These are phyloP conservation scores for Plasmodium reichenowi DNA, from an alignment of 169 alveolate genomes.

Conservation along the genomic window DNA sequence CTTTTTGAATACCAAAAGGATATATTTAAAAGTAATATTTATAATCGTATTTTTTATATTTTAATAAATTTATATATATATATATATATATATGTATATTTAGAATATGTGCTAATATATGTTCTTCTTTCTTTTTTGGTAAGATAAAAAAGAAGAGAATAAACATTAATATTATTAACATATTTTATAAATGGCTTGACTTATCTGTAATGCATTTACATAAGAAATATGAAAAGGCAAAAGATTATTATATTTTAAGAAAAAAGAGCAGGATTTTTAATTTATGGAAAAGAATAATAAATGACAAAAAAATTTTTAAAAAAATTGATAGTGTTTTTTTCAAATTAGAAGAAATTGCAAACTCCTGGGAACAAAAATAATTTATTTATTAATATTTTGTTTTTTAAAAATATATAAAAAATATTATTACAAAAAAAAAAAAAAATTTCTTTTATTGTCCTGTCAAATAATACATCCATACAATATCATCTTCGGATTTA, in stretches of 20 bases:
- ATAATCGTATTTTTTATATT: neutral
- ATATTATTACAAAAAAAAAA: too few relatives aligned
- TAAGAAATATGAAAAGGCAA: constrained; percentile 47
- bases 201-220: constrained; percentile 18
- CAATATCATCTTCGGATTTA: constrained; percentile 62
- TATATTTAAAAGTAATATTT: constrained; percentile 40
- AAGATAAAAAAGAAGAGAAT: constrained; percentile 59
- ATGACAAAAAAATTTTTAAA: constrained; percentile 61
- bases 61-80: neutral
- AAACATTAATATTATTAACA: constrained; percentile 17
- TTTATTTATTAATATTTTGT: constrained; percentile 1
- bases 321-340: constrained; percentile 45
- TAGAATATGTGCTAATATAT: neutral
- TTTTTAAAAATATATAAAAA: neutral
- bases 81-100: constrained; percentile 1
- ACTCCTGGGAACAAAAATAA: constrained; percentile 52
- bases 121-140: constrained; percentile 8
- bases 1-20: constrained; percentile 16
- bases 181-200: constrained; percentile 30
- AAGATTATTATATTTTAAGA: constrained; percentile 40
- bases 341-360: constrained; percentile 42
- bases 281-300: constrained; percentile 46
- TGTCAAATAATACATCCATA: constrained; percentile 73
- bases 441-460: constrained; percentile 22
- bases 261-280: constrained; percentile 41